These are phyloP conservation scores for Ustilago cynodontis DNA, from an alignment of 1,284 basidiomycete genomes.

Conservation along the genomic window DNA sequence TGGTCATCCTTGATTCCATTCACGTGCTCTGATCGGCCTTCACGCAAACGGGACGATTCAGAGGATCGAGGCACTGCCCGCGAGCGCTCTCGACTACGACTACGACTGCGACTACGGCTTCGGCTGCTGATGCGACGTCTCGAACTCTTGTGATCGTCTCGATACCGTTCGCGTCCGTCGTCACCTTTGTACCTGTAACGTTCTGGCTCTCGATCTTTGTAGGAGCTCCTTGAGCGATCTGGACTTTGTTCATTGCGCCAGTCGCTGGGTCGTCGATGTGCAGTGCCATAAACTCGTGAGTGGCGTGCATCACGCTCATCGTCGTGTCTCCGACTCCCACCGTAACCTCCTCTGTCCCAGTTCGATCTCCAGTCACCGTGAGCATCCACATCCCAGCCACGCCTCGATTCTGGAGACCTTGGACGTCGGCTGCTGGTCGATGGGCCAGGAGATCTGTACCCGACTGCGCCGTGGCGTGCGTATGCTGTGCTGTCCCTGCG, in stretches of 20 bases:
- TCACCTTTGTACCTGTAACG: not conserved
- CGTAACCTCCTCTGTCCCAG: not conserved
- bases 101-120: constrained; percentile 16
- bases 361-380: not conserved
- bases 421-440: constrained; percentile 1
- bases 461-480: not conserved
- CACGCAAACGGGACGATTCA: not conserved
- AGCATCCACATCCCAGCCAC: not conserved
- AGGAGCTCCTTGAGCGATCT: constrained; percentile 5
- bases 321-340: not conserved
- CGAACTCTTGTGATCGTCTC: not conserved
- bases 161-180: not conserved
- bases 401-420: constrained; percentile 8
- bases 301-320: constrained; percentile 5
- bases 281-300: not conserved
- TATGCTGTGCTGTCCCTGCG: constrained; percentile 1
- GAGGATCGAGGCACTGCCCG: not conserved
- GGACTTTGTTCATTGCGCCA: constrained; percentile 10
- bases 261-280: not conserved
- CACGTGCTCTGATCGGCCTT: constrained; percentile 5
- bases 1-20: not conserved
- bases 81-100: constrained; percentile 19
- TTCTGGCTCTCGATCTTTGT: constrained; percentile 4
- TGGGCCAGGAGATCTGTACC: constrained; percentile 3
- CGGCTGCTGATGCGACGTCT: constrained; percentile 9